phyloP scores from a whole-genome alignment of 1,284 basidiomycete genomes.

The Ceratobasidium sp. region DNA sequence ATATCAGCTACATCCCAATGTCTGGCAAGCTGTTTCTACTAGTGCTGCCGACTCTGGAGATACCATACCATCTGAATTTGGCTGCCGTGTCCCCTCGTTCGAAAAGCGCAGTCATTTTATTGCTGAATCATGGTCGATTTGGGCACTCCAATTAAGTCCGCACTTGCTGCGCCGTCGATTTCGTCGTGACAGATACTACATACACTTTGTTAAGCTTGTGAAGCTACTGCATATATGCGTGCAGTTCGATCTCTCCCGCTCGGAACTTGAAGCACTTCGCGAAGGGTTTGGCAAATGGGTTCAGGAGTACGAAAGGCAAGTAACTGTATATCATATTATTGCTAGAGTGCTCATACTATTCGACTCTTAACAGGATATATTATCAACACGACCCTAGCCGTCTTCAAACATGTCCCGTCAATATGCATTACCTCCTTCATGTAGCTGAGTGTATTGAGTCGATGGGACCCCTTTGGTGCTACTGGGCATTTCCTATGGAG shows the following conservation, averaged over 20 bases:
- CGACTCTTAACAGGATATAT: conserved; percentile 53
- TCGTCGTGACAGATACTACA: conserved; percentile 54
- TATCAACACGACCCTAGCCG: conserved; percentile 54
- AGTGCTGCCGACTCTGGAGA: conserved; percentile 16
- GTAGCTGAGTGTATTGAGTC: conserved; percentile 53
- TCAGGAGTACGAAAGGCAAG: conserved; percentile 57
- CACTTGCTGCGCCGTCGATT: conserved; percentile 54
- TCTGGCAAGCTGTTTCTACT: background rate
- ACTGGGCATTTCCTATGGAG: conserved; percentile 59
- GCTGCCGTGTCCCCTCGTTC: conserved; percentile 56
- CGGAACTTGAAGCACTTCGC: conserved; percentile 50
- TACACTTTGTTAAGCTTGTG: conserved; percentile 59
- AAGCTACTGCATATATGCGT: conserved; percentile 52
- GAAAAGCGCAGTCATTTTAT: conserved; percentile 51
- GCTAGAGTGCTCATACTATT: background rate
- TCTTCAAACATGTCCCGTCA: conserved; percentile 55
- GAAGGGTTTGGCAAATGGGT: conserved; percentile 59
- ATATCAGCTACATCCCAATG: background rate
- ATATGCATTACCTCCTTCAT: conserved; percentile 58
- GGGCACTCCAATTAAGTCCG: conserved; percentile 57
- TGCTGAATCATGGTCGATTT: conserved; percentile 56
- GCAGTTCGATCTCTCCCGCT: conserved; percentile 55
- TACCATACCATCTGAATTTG: conserved; percentile 58
- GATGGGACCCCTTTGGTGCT: conserved; percentile 57
- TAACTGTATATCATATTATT: background rate